Evolutionary conservation across 1,284 basidiomycete genomes (phyloP), one percentile per base, ranked within the genome.

Genomic region (Ceratobasidium sp.): DNA sequence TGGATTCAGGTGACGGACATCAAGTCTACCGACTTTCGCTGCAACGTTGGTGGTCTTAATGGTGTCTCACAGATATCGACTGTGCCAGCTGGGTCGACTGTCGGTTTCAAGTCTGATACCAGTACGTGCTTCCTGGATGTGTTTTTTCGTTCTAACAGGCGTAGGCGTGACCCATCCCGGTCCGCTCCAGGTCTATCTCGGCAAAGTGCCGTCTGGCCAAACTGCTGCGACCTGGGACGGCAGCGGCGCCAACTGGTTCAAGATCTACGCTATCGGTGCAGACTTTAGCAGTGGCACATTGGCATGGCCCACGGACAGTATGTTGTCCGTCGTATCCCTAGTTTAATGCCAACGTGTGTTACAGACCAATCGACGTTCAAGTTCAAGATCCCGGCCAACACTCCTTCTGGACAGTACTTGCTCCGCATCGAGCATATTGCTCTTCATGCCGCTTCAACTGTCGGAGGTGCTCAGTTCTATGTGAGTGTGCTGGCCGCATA

Each of bases 161-260:
- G 55, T 81, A 74, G 81, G 81, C 1, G 14, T 84, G 34, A 83
- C 82, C 76, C 84, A 85, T 74, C 79, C 73, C 12, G 83, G 83
- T 9, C 83, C 84, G 1, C 81, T 82, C 72, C 82, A 81, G 18
- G 82, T 84, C 57, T 84, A 84, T 73, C 78, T 83, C 39, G 82
- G 81, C n/a, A 78, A 81, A 64, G 82, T 80, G 6, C 82, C 82
- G 5, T 39, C 71, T 26, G 74, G 74, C 0, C 74, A 77, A 34
- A 78, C 78, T 23, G 82, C 77, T 16, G 80, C 82, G 3, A 76
- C 73, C 57, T 85, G 83, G 83, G 82, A 84, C 65, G 84, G 83
- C 14, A 81, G 80, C 61, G 83, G 84, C 14, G 77, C 79, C 5
- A 80, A 78, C 75, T 85, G 84, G 84, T 84, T 85, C 80, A 85